These are phyloP conservation scores for Berkeleyomyces rouxiae DNA, from an alignment of 2,329 filamentous ascomycete genomes.

Conservation along the genomic window DNA sequence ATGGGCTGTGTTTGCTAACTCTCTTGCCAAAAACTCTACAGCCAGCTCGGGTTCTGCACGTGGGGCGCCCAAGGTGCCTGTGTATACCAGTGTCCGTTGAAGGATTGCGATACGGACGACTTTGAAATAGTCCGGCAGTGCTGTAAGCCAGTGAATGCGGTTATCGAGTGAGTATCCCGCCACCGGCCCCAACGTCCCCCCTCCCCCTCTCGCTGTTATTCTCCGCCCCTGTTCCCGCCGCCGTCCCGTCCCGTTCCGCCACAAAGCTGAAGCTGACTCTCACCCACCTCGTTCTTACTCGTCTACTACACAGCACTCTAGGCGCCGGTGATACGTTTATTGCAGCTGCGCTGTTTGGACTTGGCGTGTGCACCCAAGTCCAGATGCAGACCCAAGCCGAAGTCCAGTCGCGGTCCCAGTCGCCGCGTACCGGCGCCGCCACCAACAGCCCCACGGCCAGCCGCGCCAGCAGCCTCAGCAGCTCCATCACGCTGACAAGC, in stretches of 20 bases:
- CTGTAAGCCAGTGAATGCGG: neutral
- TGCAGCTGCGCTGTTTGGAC: conserved; percentile 49
- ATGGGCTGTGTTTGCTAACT: neutral
- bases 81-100: conserved; percentile 10
- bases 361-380: conserved; percentile 25
- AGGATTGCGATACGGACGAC: neutral
- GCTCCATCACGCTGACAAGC: too few species aligned
- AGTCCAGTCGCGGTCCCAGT: neutral
- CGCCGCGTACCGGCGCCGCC: too few species aligned
- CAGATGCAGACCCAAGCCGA: conserved; percentile 20
- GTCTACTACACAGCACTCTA: conserved; percentile 36
- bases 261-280: neutral
- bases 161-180: neutral
- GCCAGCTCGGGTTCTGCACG: conserved; percentile 36
- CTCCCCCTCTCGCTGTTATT: neutral
- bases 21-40: conserved; percentile 15
- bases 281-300: neutral
- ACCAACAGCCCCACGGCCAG: too few species aligned
- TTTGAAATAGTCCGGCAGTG: neutral
- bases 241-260: neutral
- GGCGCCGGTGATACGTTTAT: conserved; percentile 65
- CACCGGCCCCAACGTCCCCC: neutral
- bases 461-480: too few species aligned
- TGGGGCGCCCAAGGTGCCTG: conserved; percentile 38
- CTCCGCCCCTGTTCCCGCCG: neutral